Base-by-base conservation (phyloP, 2,329 filamentous ascomycete genomes). In the Aspergillus quadricinctus region DNA sequence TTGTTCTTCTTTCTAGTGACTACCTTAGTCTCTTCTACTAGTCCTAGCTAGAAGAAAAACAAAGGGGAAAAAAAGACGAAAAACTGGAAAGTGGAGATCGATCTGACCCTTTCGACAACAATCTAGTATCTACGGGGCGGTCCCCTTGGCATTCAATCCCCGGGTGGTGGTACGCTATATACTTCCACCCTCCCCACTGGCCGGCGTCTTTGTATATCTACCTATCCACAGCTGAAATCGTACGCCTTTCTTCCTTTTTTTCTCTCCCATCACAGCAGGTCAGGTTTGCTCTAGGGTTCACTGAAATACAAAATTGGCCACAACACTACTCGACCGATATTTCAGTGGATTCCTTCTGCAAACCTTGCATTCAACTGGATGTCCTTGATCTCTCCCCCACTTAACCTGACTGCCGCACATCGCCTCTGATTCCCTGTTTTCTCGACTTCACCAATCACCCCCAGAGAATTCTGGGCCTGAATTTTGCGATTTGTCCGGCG, bases 31-130 rank as follows among this genome's bases (percentile, higher is more conserved):
- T 37, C 10, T 10, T 45, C 19, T 19, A 45, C 17, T 9, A 43
- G 40, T 1, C 21, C n/a, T 10, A 43, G 40, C 19, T 43, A 21
- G 40, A 43, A 43, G 40, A 43, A 43, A 21, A 43, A 19, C 2
- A 43, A 43, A 10, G 9, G 9, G 19, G 5, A 4, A 19, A 1
- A n/a, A 17, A 7, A 41, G 23, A 14, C 10, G 7, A 17, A 46
- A 46, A 17, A 7, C n/a, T 6, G 19, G 11, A 57, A 58, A 65
- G 63, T 64, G 63, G 63, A 62, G 60, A n/a, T n/a, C 63, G 61
- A 65, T 64, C 61, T 64, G 62, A 61, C 58, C 59, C 61, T 65
- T 57, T 55, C 58, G 50, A 62, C 61, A 40, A 21, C 27, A 46
- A 46, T 21, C 31, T n/a, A n/a, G n/a, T n/a, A n/a, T n/a, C n/a